A percentile compares a stretch with the other conserved stretches of the same genome.
Evolutionary conservation across 805 yeast species (phyloP).

Genomic region (Yamadazyma nakazawae): DNA sequence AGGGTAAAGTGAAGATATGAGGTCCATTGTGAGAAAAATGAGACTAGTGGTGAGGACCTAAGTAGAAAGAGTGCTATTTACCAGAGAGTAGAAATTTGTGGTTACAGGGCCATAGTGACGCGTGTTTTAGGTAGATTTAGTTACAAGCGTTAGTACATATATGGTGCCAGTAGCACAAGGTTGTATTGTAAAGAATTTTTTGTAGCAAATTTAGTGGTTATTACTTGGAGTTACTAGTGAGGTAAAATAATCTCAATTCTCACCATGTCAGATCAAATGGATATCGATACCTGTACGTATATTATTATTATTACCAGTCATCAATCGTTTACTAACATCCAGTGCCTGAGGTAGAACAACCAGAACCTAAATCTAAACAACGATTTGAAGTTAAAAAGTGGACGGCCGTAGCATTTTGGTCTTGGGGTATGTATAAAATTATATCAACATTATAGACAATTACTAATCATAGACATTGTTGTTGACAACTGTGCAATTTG

Average conservation of each 20-base stretch:
- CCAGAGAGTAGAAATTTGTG: neutral
- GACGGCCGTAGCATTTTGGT: constrained; percentile 99
- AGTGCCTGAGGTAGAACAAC: constrained; percentile 18
- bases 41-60: neutral
- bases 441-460: neutral
- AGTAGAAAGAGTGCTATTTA: neutral
- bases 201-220: too few relatives aligned
- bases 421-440: constrained; percentile 66
- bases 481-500: constrained; percentile 98
- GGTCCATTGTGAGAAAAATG: constrained; percentile 12
- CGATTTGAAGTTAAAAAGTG: constrained; percentile 93
- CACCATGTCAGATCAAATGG: constrained; percentile 30
- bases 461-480: constrained; percentile 54
- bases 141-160: too few relatives aligned
- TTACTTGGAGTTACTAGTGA: too few relatives aligned
- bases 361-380: constrained; percentile 31
- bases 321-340: constrained; percentile 16
- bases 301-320: constrained; percentile 1
- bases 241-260: neutral
- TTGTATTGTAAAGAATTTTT: too few relatives aligned
- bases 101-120: neutral
- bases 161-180: neutral
- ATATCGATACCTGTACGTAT: constrained; percentile 25
- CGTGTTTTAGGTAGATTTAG: too few relatives aligned
- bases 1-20: constrained; percentile 75